phyloP scores from a whole-genome alignment of 495 filamentous ascomycete genomes.

The Neurospora discreta region DNA sequence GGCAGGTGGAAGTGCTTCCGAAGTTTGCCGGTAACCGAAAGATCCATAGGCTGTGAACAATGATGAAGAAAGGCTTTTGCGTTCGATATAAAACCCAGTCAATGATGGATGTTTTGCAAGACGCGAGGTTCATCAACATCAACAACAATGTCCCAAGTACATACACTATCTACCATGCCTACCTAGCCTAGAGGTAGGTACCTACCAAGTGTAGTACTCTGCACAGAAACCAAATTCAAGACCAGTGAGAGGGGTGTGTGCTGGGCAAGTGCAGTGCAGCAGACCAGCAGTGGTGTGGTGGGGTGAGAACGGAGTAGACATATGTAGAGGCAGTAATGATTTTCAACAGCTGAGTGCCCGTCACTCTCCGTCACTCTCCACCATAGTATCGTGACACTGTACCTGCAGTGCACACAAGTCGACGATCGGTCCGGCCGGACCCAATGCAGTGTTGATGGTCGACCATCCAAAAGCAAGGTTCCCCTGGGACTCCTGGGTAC shows the following conservation, averaged over 20 bases:
- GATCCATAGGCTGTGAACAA: background rate
- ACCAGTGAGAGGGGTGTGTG: too few relatives aligned
- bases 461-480: background rate
- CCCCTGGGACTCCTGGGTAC: background rate
- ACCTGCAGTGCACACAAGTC: background rate
- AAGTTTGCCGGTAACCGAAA: background rate
- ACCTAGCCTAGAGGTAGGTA: too few relatives aligned
- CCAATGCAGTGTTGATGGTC: background rate
- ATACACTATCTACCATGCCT: too few relatives aligned
- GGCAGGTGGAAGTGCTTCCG: background rate
- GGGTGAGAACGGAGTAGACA: background rate
- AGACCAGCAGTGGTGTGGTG: background rate
- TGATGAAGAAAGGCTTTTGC: background rate
- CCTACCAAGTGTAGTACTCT: background rate
- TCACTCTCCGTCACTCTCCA: background rate
- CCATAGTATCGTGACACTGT: background rate
- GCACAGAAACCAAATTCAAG: too few relatives aligned
- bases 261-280: background rate
- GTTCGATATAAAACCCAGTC: background rate
- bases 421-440: background rate
- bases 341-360: background rate
- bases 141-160: background rate
- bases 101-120: background rate
- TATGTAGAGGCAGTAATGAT: background rate
- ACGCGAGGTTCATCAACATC: background rate